Percentiles rank a stretch among this genome's conserved stretches.
These are phyloP conservation scores for Flaveria ramosissima DNA, from an alignment of 129 eudicot genomes.

Conservation along the genomic window DNA sequence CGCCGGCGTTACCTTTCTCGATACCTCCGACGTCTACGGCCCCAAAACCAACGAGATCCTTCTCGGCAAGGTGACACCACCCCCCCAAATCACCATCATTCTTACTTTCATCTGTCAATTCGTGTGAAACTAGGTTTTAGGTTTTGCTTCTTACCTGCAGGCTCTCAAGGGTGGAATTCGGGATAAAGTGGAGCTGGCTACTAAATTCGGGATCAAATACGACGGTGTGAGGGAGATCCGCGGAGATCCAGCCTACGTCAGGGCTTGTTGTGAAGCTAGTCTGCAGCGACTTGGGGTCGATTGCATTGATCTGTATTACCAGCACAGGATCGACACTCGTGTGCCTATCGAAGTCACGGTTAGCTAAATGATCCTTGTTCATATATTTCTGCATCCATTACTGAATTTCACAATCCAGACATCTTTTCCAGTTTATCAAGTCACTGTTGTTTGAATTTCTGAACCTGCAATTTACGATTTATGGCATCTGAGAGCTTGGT, in stretches of 20 bases:
- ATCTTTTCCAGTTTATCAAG: no score
- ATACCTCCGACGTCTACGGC: slow-evolving; percentile 53
- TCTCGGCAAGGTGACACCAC: slow-evolving; percentile 35
- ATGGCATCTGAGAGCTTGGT: background rate
- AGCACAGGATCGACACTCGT: slow-evolving; percentile 10
- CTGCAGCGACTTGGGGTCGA: background rate
- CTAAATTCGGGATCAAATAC: background rate
- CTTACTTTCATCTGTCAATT: no score
- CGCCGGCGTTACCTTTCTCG: slow-evolving; percentile 47
- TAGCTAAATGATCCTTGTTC: background rate
- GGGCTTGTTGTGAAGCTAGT: slow-evolving; percentile 9
- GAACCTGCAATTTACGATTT: background rate
- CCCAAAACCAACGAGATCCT: slow-evolving; percentile 52
- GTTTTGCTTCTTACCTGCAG: background rate
- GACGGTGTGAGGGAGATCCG: background rate
- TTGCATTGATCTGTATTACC: slow-evolving; percentile 1
- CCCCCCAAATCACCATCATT: background rate
- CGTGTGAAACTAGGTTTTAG: background rate
- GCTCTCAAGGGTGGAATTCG: background rate
- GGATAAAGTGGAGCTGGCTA: slow-evolving; percentile 1
- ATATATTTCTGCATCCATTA: background rate
- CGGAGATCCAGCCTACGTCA: background rate
- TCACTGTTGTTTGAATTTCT: no score
- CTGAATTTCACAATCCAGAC: no score
- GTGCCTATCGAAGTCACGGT: slow-evolving; percentile 10